Conservation (phyloP, 805 yeast genomes). For the Barnettozyma wickerhamii region DNA sequence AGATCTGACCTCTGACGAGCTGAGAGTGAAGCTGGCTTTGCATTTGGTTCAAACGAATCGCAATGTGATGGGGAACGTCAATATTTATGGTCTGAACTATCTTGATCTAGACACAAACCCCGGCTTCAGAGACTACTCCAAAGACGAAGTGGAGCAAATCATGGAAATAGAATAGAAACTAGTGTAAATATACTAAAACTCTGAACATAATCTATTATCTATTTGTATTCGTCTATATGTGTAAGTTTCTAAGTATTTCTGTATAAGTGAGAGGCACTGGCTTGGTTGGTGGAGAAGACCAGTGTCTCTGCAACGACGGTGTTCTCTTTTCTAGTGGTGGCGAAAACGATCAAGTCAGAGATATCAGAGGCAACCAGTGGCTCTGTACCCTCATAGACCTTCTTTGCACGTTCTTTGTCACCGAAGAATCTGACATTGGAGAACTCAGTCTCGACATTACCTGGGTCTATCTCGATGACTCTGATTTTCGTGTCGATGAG, state of each 20-base stretch:
- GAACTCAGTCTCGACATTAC: conserved; percentile 66
- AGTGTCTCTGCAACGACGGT: conserved; percentile 69
- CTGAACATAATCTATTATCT: no score
- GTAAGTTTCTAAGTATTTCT: conserved; percentile 29
- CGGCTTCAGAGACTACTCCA: conserved; percentile 5
- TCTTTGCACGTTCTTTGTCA: conserved; percentile 47
- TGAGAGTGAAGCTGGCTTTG: conserved; percentile 35
- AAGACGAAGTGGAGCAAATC: conserved; percentile 3
- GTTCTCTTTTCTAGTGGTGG: conserved; percentile 50
- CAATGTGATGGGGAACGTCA: conserved; percentile 19
- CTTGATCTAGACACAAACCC: conserved; percentile 8
- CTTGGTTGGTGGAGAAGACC: conserved; percentile 83
- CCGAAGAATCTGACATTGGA: conserved; percentile 58
- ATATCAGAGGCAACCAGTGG: conserved; percentile 57
- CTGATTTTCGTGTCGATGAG: conserved; percentile 62
- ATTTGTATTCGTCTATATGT: not conserved
- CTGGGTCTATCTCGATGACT: conserved; percentile 64
- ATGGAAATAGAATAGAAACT: not conserved
- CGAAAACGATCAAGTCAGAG: conserved; percentile 53
- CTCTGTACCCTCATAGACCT: conserved; percentile 50
- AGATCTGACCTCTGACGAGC: conserved; percentile 29
- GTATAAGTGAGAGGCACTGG: conserved; percentile 62
- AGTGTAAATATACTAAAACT: not conserved
- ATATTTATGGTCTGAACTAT: conserved; percentile 28
- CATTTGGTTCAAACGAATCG: conserved; percentile 36